Evolutionary conservation across 1,284 basidiomycete species (phyloP), one percentile per base, ranked within the genome.

Genomic region (Ustilago esculenta): DNA sequence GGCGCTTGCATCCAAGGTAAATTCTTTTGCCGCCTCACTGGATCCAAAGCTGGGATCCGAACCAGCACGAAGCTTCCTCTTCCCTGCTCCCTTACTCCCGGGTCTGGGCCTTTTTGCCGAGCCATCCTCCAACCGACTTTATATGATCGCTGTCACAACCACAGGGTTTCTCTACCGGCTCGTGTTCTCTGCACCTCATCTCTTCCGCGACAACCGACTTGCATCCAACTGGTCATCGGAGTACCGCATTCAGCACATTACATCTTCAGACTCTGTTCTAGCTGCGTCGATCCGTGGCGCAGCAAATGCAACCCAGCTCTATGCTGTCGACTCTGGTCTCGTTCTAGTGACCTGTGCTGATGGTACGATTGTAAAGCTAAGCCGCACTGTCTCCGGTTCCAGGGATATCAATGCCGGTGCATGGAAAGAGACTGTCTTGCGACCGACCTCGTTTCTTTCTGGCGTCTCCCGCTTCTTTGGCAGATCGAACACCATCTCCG

Each of bases 291-390:
- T 52, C 2, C 49, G 52, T 14, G 65, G 57, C 20, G 52, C 52
- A 11, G 54, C 49, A 14, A 68, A 65, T 21, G 61, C 70, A 10
- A 56, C 75, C 5, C 54, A 58, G 25, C 71, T 75, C 10, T 66
- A 76, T 37, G 57, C 49, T 29, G 57, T 69, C 40, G 70, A 76
- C 39, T 63, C 68, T 2, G 73, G 65, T 4, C 63, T 75, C 14
- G 53, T 73, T 15, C 69, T 79, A 17, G 56, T 79, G 8, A 69
- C 77, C 2, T 79, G 77, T 35, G 63, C 59, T 6, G 76, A 79
- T 36, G 77, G 77, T 15, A 61, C 66, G 18, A 58, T 79, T 24
- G 50, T 79, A 55, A 76, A 68, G 56, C 59, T 79, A 39, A 55
- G 60, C 34, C 69, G 72, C 48, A 30, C 42, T n/a, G n/a, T 36